Conservation (phyloP, 129 eudicot genomes). For the Cynara cardunculus region DNA sequence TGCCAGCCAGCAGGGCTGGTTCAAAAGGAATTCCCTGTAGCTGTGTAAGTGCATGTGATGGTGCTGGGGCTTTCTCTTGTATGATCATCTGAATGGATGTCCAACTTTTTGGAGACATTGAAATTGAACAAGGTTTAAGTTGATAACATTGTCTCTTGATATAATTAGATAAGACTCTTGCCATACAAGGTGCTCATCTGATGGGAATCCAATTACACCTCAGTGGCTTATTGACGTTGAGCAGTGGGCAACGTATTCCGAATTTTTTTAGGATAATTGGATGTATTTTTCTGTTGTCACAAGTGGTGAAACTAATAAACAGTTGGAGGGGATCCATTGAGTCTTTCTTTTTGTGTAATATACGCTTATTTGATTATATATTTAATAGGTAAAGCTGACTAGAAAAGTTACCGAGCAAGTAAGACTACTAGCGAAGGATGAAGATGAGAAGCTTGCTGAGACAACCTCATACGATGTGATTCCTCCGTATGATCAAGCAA, state of each 20-base stretch:
- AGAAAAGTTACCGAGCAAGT: constrained; percentile 98
- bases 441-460: constrained; percentile 78
- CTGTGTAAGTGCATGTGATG: not conserved
- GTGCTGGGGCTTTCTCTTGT: not conserved
- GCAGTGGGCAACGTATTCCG: not conserved
- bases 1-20: not conserved
- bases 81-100: not conserved
- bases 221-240: not conserved
- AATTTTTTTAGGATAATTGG: not conserved
- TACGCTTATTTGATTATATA: constrained; percentile 1
- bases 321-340: not conserved
- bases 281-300: not conserved
- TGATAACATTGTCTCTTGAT: not conserved
- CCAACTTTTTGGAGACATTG: not conserved
- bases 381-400: constrained; percentile 73
- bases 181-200: not conserved
- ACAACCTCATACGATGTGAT: constrained; percentile 68
- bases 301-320: not conserved
- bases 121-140: not conserved
- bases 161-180: not conserved
- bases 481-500: constrained; percentile 98
- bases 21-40: not conserved
- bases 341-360: not conserved
- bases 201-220: not conserved
- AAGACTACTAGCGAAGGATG: constrained; percentile 75